Evolutionary conservation across 148 eudicot genomes (phyloP).

Genomic region (Camellia lanceoleosa): DNA sequence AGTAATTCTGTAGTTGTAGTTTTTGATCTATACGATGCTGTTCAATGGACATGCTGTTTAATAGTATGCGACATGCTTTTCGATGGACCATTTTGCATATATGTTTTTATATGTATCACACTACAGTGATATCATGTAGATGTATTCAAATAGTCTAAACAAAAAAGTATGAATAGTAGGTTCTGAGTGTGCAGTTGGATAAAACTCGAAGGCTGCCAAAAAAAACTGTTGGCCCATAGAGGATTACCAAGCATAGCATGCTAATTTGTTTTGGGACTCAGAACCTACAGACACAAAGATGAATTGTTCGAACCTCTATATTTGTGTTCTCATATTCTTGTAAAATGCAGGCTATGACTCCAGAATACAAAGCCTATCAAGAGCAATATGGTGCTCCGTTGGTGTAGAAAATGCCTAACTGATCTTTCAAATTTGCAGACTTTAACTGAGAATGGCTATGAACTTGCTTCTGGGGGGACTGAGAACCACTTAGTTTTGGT

Average conservation of each 20-base stretch:
- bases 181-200: neutral
- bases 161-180: neutral
- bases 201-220: neutral
- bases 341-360: slow-evolving; percentile 75
- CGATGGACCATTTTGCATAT: too few relatives aligned
- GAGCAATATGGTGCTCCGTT: slow-evolving; percentile 40
- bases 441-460: slow-evolving; percentile 62
- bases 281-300: neutral
- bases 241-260: neutral
- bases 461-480: slow-evolving; percentile 98
- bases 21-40: neutral
- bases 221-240: neutral
- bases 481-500: slow-evolving; percentile 94
- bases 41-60: neutral
- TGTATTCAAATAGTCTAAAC: neutral
- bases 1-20: neutral
- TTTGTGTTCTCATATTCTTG: slow-evolving; percentile 3
- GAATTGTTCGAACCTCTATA: neutral
- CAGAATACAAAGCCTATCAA: slow-evolving; percentile 94
- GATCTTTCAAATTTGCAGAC: slow-evolving; percentile 51
- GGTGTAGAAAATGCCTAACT: neutral
- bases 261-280: neutral
- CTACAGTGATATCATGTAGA: neutral
- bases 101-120: neutral
- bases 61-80: neutral